Evolutionary conservation across 805 yeast genomes (phyloP), one percentile per base, ranked within the genome.

Genomic region (Saccharomycopsis malanga): DNA sequence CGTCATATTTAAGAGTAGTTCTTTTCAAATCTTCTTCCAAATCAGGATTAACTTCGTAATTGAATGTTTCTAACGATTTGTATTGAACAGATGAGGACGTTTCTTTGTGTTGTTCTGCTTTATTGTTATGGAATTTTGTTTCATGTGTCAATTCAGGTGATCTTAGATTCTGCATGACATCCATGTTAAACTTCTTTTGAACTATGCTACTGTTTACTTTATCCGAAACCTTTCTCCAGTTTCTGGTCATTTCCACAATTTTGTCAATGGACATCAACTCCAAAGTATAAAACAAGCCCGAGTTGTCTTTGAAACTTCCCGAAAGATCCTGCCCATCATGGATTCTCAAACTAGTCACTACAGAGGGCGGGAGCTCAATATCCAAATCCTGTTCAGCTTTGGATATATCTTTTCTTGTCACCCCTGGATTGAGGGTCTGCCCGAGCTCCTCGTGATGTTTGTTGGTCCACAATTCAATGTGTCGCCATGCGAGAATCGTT

Each of bases 261-360:
- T 81, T 82, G 59, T 89, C 96, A 36, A 91, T 65, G 20, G 86
- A 82, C 76, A 93, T 72, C 50, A 93, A 70, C 45, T 83, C 79
- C 55, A 86, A 68, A 2, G 96, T 95, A 61, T 80, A 91, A 34
- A 93, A 61, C 46, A 93, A 66, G 7, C 98, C 93, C 25, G 76
- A 65, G 22, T 75, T 69, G 23, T 80, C 87, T 3, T 79, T 73
- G 51, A 86, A 79, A 48, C 79, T 76, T 37, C 88, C 94, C 51
- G 83, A 72, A 34, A 74, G 74, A 49, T 82, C 84, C 67, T 93
- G 98, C 44, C 98, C 98, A 59, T 93, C 98, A 55, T 93, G 96
- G 35, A 83, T 66, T 57, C 79, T 75, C 59, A 76, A 76, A 39
- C 91, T 84, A 37, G 88, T 95, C 45, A 84, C 71, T 5, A 93